A percentile compares a stretch with the other conserved stretches of the same genome.
These are phyloP conservation scores for Candida frijolesensis DNA, from an alignment of 1,139 yeast species.

Conservation along the genomic window DNA sequence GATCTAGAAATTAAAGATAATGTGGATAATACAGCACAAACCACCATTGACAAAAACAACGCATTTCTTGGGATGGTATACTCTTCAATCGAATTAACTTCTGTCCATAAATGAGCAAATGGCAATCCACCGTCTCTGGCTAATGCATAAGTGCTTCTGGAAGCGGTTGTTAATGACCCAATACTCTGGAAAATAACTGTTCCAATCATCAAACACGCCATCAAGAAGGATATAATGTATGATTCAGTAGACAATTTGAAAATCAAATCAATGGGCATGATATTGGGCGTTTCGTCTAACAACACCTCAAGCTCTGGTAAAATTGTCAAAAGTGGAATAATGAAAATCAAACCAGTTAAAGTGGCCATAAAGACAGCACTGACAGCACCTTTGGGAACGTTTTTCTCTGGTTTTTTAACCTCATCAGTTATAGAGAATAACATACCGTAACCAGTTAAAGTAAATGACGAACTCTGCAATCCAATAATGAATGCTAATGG, in stretches of 20 bases:
- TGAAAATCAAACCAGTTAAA: constrained; percentile 68
- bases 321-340: constrained; percentile 70
- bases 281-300: constrained; percentile 62
- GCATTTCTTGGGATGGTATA: constrained; percentile 72
- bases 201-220: constrained; percentile 67
- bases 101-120: constrained; percentile 62
- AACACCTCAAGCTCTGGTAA: constrained; percentile 63
- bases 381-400: constrained; percentile 77
- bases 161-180: constrained; percentile 82
- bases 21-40: constrained; percentile 62
- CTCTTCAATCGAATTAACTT: constrained; percentile 61
- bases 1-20: constrained; percentile 70
- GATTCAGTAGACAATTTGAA: constrained; percentile 73
- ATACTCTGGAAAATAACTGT: constrained; percentile 77
- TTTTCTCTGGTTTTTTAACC: constrained; percentile 71
- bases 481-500: constrained; percentile 71
- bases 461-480: constrained; percentile 75
- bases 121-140: constrained; percentile 91
- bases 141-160: constrained; percentile 83
- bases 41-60: constrained; percentile 64
- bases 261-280: constrained; percentile 66
- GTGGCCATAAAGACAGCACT: constrained; percentile 66
- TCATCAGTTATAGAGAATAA: constrained; percentile 83
- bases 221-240: constrained; percentile 63
- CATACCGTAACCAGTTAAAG: constrained; percentile 82